These are phyloP conservation scores for Ceratobasidium sp. DNA, from an alignment of 1,284 basidiomycete genomes.

Conservation along the genomic window DNA sequence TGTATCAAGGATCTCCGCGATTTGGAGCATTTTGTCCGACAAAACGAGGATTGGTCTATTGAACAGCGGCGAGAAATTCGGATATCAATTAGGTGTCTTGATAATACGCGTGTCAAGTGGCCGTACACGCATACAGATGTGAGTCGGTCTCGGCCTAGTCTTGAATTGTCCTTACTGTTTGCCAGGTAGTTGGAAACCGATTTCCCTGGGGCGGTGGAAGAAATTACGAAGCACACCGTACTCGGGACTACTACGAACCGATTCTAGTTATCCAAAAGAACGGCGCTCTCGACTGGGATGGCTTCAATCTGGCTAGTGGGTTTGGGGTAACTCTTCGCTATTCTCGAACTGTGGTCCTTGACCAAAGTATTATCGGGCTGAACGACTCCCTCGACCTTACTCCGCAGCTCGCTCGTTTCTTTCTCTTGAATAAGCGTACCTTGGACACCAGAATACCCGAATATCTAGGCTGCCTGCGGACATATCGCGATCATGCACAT, in stretches of 20 bases:
- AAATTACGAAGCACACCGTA: constrained; percentile 66
- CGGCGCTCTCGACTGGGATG: constrained; percentile 71
- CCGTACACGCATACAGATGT: constrained; percentile 75
- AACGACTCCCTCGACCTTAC: constrained; percentile 78
- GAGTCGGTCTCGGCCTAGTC: constrained; percentile 41
- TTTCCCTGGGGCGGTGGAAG: constrained; percentile 62
- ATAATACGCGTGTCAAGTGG: constrained; percentile 75
- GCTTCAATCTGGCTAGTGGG: constrained; percentile 75
- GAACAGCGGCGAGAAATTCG: constrained; percentile 72
- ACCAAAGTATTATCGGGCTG: constrained; percentile 74
- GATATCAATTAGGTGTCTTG: constrained; percentile 76
- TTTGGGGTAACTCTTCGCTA: constrained; percentile 77
- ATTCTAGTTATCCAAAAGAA: constrained; percentile 70
- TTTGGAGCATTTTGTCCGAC: constrained; percentile 72
- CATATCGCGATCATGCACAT: constrained; percentile 70
- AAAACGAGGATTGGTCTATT: constrained; percentile 72
- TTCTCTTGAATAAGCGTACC: constrained; percentile 71
- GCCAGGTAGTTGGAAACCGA: constrained; percentile 65
- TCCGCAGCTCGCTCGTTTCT: constrained; percentile 72
- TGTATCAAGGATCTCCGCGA: constrained; percentile 68
- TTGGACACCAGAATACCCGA: constrained; percentile 65
- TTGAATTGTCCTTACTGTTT: constrained; percentile 45
- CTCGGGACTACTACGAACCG: constrained; percentile 67
- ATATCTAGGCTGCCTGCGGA: constrained; percentile 66
- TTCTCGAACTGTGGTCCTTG: constrained; percentile 65